Evolutionary conservation across 2,329 filamentous ascomycete species (phyloP), one percentile per base, ranked within the genome.

Genomic region (Verticillium longisporum): DNA sequence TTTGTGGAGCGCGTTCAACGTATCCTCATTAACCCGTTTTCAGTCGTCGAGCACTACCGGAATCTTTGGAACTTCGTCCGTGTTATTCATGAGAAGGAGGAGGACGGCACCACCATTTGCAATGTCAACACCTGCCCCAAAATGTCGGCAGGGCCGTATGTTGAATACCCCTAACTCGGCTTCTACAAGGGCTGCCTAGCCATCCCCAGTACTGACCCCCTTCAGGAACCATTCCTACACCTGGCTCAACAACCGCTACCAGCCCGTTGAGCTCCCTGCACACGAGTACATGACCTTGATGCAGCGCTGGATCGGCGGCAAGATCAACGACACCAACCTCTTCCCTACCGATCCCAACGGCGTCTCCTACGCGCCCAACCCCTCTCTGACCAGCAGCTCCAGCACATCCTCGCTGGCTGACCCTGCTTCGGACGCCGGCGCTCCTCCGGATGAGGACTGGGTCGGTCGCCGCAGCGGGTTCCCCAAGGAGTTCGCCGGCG

Each of bases 71-170:
- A 89, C 69, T 91, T 93, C 81, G 86, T 93, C 60, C 86, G 89
- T 66, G 87, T 93, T 50, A 86, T 94, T 66, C 88, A 91, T 70
- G 89, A 91, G 69, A 83, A 88, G 65, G 90, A 93, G 71, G 83
- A 86, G 57, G 83, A 86, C 62, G 87, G 88, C 31, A 80, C 79
- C 63, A 83, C 87, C 10, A 87, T 94, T 67, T 96, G 91, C 79
- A 94, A 92, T 72, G 80, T 88, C 62, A 84, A 84, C 63, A 86
- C 84, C 53, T 96, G 91, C 70, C 90, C 91, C 55, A 89, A 88
- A 61, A 96, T 96, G 91, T 91, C 89, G 63, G 91, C 91, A 70
- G 91, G 90, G 71, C 82, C 85, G 90, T 93, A 81, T 79, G 89
- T 82, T 41, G 5, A 45, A 15, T 34, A n/a, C 41, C 45, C 18